Percentiles rank a stretch among this genome's conserved stretches.
phyloP scores from a whole-genome alignment of 2,329 filamentous ascomycete genomes.

The Penicillium expansum region DNA sequence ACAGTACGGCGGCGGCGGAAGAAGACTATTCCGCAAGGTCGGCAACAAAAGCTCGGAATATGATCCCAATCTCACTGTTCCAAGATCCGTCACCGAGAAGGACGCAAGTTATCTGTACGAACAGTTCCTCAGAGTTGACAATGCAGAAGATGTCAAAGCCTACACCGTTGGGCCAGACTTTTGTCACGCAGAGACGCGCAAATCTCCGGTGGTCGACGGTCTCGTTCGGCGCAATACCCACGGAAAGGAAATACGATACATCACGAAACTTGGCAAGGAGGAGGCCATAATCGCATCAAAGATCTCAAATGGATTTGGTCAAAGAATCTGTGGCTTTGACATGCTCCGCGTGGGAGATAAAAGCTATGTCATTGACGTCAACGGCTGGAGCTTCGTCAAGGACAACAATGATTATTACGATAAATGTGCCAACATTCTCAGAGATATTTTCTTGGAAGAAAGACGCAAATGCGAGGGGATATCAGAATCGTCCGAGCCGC shows the following conservation, averaged over 20 bases:
- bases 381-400: slow-evolving; percentile 99
- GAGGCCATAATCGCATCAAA: slow-evolving; percentile 84
- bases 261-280: slow-evolving; percentile 76
- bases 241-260: slow-evolving; percentile 93
- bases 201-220: slow-evolving; percentile 95
- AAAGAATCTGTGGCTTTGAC: slow-evolving; percentile 94
- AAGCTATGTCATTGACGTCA: slow-evolving; percentile 98
- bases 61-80: slow-evolving; percentile 70
- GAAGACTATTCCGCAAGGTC: slow-evolving; percentile 92
- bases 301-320: slow-evolving; percentile 88
- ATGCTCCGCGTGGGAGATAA: slow-evolving; percentile 81
- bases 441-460: slow-evolving; percentile 82
- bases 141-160: slow-evolving; percentile 96
- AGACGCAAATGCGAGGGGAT: slow-evolving; percentile 47
- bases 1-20: slow-evolving; percentile 79
- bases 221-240: slow-evolving; percentile 94
- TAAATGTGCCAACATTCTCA: slow-evolving; percentile 79
- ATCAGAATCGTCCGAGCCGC: slow-evolving; percentile 34
- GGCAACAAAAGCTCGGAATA: slow-evolving; percentile 99
- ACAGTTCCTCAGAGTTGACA: slow-evolving; percentile 93
- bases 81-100: slow-evolving; percentile 77
- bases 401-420: slow-evolving; percentile 99
- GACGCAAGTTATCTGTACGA: slow-evolving; percentile 91
- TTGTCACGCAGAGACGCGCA: slow-evolving; percentile 95
- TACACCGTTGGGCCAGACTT: slow-evolving; percentile 93